These are phyloP conservation scores for Sporobolomyces phaffii DNA, from an alignment of 768 basidiomycete genomes.

Conservation along the genomic window DNA sequence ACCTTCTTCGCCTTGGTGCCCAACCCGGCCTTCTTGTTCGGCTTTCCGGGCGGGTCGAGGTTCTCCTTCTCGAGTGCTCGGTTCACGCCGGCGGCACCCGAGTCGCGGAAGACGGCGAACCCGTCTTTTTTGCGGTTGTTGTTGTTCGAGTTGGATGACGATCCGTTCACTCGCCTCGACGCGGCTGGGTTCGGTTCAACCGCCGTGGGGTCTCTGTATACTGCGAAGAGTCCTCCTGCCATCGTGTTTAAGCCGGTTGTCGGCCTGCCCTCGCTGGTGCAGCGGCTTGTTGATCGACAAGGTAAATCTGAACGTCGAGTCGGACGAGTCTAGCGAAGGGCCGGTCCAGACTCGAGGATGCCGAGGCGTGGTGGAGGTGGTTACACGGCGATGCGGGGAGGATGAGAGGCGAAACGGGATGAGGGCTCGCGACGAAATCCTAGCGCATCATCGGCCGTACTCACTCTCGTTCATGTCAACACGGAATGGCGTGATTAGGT, in stretches of 20 bases:
- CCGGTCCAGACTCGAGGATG: too few relatives aligned
- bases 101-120: neutral
- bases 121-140: slow-evolving; percentile 7
- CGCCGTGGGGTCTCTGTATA: slow-evolving; percentile 20
- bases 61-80: slow-evolving; percentile 27
- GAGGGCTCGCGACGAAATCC: too few relatives aligned
- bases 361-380: too few relatives aligned
- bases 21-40: neutral
- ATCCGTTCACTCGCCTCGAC: neutral
- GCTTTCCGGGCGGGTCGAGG: slow-evolving; percentile 12
- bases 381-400: too few relatives aligned
- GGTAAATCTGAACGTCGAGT: neutral
- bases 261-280: neutral
- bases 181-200: neutral
- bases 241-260: neutral
- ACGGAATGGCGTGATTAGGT: too few relatives aligned
- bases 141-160: neutral
- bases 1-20: slow-evolving; percentile 1
- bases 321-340: neutral
- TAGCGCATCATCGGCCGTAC: too few relatives aligned
- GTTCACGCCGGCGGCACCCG: neutral
- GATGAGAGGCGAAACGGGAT: too few relatives aligned
- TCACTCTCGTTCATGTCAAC: too few relatives aligned
- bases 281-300: neutral
- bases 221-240: slow-evolving; percentile 30